phyloP scores from a whole-genome alignment of 768 basidiomycete genomes.

The Mrakia blollopis region DNA sequence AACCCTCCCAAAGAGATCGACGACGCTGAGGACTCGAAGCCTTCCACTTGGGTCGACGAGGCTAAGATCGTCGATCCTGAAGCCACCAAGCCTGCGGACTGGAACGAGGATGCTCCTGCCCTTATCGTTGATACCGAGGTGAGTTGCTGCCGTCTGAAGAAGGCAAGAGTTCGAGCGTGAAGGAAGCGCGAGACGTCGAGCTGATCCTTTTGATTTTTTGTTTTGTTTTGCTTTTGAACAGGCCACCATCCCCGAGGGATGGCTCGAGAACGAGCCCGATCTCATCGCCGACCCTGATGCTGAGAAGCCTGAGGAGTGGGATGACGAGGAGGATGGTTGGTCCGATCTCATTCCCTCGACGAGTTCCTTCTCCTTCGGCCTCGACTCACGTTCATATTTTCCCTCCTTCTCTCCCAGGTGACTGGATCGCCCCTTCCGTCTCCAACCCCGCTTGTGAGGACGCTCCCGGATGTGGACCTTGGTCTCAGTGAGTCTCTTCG shows the following conservation, averaged over 20 bases:
- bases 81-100: slow-evolving; percentile 88
- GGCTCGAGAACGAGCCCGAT: slow-evolving; percentile 83
- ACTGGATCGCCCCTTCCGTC: slow-evolving; percentile 89
- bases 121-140: slow-evolving; percentile 75
- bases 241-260: slow-evolving; percentile 76
- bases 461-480: slow-evolving; percentile 90
- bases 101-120: slow-evolving; percentile 95
- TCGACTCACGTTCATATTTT: slow-evolving; percentile 31
- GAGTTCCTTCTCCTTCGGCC: too few species aligned
- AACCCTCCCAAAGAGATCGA: slow-evolving; percentile 87
- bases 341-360: not conserved
- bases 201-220: not conserved
- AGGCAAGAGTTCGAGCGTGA: not conserved
- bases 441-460: slow-evolving; percentile 84
- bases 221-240: not conserved
- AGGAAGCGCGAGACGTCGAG: not conserved
- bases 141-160: not conserved
- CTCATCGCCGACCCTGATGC: slow-evolving; percentile 75
- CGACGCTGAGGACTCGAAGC: slow-evolving; percentile 86
- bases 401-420: slow-evolving; percentile 41
- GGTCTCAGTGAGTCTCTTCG: slow-evolving; percentile 61
- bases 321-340: slow-evolving; percentile 46
- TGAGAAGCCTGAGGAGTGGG: slow-evolving; percentile 98
- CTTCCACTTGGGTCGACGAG: slow-evolving; percentile 84
- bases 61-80: slow-evolving; percentile 79